Base-by-base conservation (phyloP, 2,329 filamentous ascomycete species). In the Ophiostoma himal-ulmi region DNA sequence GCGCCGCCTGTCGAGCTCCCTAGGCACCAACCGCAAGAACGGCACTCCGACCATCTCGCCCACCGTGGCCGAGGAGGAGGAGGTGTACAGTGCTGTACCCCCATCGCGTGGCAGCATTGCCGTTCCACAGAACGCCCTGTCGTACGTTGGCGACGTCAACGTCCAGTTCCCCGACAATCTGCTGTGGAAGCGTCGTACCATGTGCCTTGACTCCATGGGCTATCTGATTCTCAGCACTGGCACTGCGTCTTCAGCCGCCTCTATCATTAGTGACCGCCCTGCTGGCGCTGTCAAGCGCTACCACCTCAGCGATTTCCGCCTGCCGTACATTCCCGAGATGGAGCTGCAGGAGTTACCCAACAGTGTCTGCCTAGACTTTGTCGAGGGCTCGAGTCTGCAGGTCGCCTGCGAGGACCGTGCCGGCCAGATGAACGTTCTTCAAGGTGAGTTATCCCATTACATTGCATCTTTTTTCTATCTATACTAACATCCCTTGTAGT, bases 101-200 rank as follows among this genome's bases (percentile, higher is more conserved):
- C 39, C 70, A 20, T 72, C 69, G 20, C 69, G 67, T 5, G 64
- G 66, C 44, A 72, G 71, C 70, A 11, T 71, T 68, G 75, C 77
- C 67, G 69, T 71, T 67, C 75, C 76, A n/a, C 75, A 78, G 72
- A 80, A 79, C 67, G 81, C 88, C 69, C 84, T 89, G 36, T 84
- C 92, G 3, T 89, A 90, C 73, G 86, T 96, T 79, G 93, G 94
- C 67, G 92, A 97, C 76, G 90, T 99, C 73, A 98, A 99, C 76
- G 92, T 98, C 13, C 95, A 99, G 78, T 97, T 99, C 78, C 95
- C 95, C 0, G 94, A 98, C 77, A 96, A 93, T 70, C 84, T 99
- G 66, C 85, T 99, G 14, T 99, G 95, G 95, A 99, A 98, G 82
- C 91, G 94, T 70, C 89, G 95, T 72, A 93, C 90, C 76, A 89